Percentiles rank a stretch among this genome's conserved stretches.
Conservation (phyloP, 192 early-diverging fungal genomes). For the Allomyces arbusculus region DNA sequence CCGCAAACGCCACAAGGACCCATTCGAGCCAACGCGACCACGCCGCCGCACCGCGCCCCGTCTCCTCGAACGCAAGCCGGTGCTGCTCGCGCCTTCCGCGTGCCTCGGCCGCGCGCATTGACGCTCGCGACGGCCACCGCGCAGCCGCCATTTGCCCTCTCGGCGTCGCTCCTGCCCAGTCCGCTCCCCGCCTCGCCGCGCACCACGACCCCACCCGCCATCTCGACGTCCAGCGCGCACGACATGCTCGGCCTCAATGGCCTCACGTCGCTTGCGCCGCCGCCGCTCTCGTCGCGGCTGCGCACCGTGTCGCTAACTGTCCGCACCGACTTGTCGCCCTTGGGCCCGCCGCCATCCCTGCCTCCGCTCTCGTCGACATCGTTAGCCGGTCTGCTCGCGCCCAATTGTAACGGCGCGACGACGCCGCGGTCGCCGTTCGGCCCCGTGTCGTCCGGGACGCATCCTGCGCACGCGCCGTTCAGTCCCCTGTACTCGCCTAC, state of each 20-base stretch:
- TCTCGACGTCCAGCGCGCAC: background rate
- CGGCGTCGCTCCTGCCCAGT: background rate
- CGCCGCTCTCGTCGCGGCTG: background rate
- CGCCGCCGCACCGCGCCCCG: too few species aligned
- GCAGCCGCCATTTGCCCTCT: background rate
- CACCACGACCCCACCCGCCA: background rate
- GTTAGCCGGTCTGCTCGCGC: background rate
- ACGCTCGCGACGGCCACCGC: background rate
- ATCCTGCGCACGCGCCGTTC: background rate
- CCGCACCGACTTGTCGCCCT: background rate
- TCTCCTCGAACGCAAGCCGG: too few species aligned
- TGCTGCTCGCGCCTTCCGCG: too few species aligned
- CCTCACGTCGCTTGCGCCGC: background rate
- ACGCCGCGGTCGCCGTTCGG: conserved; percentile 1
- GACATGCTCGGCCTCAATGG: background rate
- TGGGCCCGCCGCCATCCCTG: background rate
- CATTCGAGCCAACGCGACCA: too few species aligned
- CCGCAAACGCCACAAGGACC: too few species aligned
- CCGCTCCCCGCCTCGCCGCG: background rate
- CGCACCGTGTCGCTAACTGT: background rate
- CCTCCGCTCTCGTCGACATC: too few species aligned
- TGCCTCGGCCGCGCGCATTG: background rate
- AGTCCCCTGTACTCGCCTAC: background rate
- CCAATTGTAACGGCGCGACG: background rate
- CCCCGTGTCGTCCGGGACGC: conserved; percentile 2